Percentiles rank a stretch among this genome's conserved stretches.
These are phyloP conservation scores for Quercus dentata DNA, from an alignment of 306 rosid genomes.

Conservation along the genomic window DNA sequence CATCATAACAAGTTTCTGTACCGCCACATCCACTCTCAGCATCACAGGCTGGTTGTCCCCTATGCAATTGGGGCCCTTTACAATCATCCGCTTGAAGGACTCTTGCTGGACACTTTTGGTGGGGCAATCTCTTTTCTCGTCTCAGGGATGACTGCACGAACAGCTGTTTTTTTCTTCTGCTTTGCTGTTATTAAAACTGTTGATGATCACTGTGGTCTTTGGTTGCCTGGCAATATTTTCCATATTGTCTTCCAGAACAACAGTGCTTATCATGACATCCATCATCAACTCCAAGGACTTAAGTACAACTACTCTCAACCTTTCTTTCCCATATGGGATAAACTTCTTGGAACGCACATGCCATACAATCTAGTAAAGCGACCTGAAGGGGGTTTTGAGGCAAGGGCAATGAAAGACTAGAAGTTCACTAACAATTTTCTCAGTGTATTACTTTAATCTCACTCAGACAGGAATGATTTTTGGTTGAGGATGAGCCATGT, in stretches of 20 bases:
- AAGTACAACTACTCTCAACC: slow-evolving; percentile 89
- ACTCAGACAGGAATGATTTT: slow-evolving; percentile 11
- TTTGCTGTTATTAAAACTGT: slow-evolving; percentile 78
- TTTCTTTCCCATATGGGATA: slow-evolving; percentile 88
- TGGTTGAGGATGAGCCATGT: slow-evolving; percentile 1
- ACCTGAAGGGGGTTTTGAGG: slow-evolving; percentile 76
- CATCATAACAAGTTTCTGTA: slow-evolving; percentile 87
- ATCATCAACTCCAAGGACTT: slow-evolving; percentile 84
- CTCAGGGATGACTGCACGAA: slow-evolving; percentile 84
- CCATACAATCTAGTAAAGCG: slow-evolving; percentile 65
- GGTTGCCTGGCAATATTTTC: slow-evolving; percentile 82
- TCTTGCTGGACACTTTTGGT: slow-evolving; percentile 80
- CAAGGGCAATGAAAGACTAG: slow-evolving; percentile 49
- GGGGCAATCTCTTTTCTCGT: slow-evolving; percentile 76
- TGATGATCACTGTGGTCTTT: slow-evolving; percentile 86
- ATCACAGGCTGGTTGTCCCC: slow-evolving; percentile 75
- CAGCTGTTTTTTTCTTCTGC: slow-evolving; percentile 76
- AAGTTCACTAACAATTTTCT: not conserved
- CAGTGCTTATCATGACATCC: slow-evolving; percentile 91
- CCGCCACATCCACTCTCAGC: slow-evolving; percentile 82
- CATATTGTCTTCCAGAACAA: slow-evolving; percentile 76
- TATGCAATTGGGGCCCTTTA: slow-evolving; percentile 92
- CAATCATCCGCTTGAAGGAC: slow-evolving; percentile 87
- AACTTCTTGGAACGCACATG: slow-evolving; percentile 77
- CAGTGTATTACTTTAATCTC: slow-evolving; percentile 14